Base-by-base conservation (phyloP, 1,139 yeast species). In the Scheffersomyces cryptocercus region DNA sequence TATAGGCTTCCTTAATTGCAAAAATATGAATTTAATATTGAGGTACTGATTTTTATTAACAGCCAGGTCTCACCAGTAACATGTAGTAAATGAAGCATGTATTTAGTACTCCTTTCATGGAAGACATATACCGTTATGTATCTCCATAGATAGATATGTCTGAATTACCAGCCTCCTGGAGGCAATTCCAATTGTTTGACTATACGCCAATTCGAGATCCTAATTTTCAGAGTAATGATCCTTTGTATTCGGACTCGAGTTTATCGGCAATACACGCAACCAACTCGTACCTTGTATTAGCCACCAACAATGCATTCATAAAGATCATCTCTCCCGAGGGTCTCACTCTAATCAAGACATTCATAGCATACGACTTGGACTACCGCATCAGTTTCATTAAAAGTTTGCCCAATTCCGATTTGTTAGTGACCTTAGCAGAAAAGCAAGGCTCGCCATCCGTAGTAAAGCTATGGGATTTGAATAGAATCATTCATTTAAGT, bases 131-230 rank as follows among this genome's bases (percentile, higher is more conserved):
- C 8, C 26, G 26, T 20, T 16, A 20, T 20, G 26, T 20, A 20
- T 20, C 26, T 20, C 8, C 26, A 20, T 20, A 5, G 26, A 20
- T 20, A 3, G 45, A 7, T 11, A 31, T 31, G 35, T 31, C 35
- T 7, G 11, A 54, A 73, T 68, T 77, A 15, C 59, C 75, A 28
- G 56, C 75, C 12, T 68, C 82, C 28, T 90, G 97, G 97, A 76
- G 95, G 48, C 96, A 88, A 56, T 88, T 93, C 65, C 91, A 88
- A 53, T 85, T 93, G 64, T 90, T 88, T 63, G 97, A 90, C 45
- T 76, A 81, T 38, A 76, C 84, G 0, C 97, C 97, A 5, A 85
- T 93, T 31, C 72, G 84, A 51, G 98, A 93, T 61, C 98, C 98
- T 6, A 71, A 78, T 47, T 75, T 78, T 50, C 83, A 82, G n/a